Base-by-base conservation (phyloP, 345 rosid genomes). In the Atalantia buxifolia region DNA sequence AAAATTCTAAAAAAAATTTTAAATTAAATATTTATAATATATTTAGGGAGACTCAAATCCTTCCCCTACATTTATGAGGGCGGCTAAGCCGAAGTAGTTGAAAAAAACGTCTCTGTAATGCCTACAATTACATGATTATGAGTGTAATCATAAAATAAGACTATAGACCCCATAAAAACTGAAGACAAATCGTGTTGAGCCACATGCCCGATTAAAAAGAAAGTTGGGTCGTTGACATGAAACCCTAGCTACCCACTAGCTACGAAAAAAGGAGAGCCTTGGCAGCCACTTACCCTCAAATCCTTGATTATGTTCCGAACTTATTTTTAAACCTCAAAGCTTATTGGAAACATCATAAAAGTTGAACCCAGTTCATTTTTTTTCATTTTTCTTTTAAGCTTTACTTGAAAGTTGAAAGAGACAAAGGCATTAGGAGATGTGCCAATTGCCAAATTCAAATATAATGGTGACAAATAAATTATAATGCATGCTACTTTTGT, bases 121-220 rank as follows among this genome's bases (percentile, higher is more conserved):
- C 36, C 18, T 1, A 75, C 62, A 56, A 36, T 50, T 36, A 75
- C 62, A 4, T 21, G 64, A 73, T 55, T 48, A 27, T 36, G 45
- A 61, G 0, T 22, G 30, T 28, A 63, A 14, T 63, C 36, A 27
- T 63, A 14, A 63, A 28, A 71, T 27, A 65, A 12, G 9, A 50
- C 76, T 62, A 48, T 31, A 28, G 73, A 31, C 68, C 74, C 38
- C 9, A 14, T 76, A 1, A 27, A 63, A 60, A 6, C 53, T 66
- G 27, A 13, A 61, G 70, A 40, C 69, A 31, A 61, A 45, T 66
- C 42, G 69, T 63, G 36, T 76, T 18, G 81, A 64, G 74, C 77
- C 81, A 68, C 66, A 27, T 83, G 18, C 69, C 73, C 65, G 25
- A 27, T 19, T 38, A 8, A 24, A 36, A 35, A 33, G 9, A 27